phyloP scores from a whole-genome alignment of 441 rosid species.

The Monsonia emarginata region DNA sequence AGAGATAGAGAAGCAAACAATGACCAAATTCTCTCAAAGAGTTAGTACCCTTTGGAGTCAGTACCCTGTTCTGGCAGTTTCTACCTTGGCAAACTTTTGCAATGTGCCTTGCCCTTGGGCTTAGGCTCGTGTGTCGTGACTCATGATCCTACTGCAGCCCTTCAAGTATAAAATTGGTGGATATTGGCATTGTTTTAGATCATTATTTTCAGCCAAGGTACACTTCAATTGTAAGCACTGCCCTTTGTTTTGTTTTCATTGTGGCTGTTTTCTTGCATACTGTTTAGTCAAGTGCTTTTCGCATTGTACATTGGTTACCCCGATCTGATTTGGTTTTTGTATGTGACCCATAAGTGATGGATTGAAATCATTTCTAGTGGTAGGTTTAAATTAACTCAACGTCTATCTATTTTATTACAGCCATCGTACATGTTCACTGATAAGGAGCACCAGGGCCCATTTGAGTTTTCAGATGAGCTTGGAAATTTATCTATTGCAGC shows the following conservation, averaged over 20 bases:
- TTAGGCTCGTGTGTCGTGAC: background rate
- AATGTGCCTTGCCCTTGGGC: background rate
- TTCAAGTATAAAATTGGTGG: background rate
- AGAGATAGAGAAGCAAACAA: no score
- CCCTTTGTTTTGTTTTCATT: background rate
- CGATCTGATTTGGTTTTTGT: background rate
- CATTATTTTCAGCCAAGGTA: background rate
- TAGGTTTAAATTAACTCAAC: slow-evolving; percentile 12
- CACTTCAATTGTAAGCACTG: background rate
- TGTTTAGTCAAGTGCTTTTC: background rate
- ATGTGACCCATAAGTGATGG: background rate
- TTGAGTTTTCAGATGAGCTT: slow-evolving; percentile 78
- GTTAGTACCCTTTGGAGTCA: no score
- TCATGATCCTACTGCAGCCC: background rate
- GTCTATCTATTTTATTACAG: slow-evolving; percentile 38
- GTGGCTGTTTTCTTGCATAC: background rate
- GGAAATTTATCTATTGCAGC: slow-evolving; percentile 54
- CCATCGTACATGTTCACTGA: slow-evolving; percentile 96
- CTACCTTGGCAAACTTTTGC: background rate
- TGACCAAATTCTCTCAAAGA: no score
- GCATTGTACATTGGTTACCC: slow-evolving; percentile 3
- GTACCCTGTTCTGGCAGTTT: background rate
- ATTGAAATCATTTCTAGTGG: background rate
- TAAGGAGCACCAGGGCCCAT: slow-evolving; percentile 83
- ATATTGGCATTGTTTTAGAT: background rate